These are phyloP conservation scores for Babesia ovata DNA, from an alignment of 169 alveolate species.

Conservation along the genomic window DNA sequence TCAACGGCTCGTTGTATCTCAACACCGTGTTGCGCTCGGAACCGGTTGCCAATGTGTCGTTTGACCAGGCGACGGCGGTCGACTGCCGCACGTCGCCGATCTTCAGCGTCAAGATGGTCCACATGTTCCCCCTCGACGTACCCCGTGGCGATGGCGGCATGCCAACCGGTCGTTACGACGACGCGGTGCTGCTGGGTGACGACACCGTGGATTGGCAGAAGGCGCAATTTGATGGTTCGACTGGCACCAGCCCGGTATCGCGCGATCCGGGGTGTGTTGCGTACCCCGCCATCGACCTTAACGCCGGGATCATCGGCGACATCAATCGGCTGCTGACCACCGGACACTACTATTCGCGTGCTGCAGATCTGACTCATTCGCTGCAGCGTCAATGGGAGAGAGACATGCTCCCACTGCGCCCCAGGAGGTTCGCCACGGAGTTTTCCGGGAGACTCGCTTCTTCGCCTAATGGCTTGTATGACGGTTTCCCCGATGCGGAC, in stretches of 20 bases:
- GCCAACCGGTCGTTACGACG: background rate
- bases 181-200: constrained; percentile 17
- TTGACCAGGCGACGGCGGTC: constrained; percentile 30
- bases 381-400: constrained; percentile 41
- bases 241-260: background rate
- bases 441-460: background rate
- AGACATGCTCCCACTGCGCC: constrained; percentile 38
- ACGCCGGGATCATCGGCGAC: constrained; percentile 24
- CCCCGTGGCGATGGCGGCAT: background rate
- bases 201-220: background rate
- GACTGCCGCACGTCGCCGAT: constrained; percentile 19
- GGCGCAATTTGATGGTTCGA: background rate
- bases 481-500: background rate
- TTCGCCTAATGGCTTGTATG: background rate
- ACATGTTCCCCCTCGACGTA: constrained; percentile 23
- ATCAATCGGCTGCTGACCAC: constrained; percentile 35
- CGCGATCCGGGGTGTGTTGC: background rate
- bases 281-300: constrained; percentile 3
- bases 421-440: constrained; percentile 8
- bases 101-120: constrained; percentile 36
- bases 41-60: constrained; percentile 38
- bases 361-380: constrained; percentile 57
- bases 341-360: constrained; percentile 42
- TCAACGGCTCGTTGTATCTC: constrained; percentile 40
- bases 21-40: constrained; percentile 39